Conservation (phyloP, 371 early-diverging fungal species). For the Lichtheimia hyalospora region DNA sequence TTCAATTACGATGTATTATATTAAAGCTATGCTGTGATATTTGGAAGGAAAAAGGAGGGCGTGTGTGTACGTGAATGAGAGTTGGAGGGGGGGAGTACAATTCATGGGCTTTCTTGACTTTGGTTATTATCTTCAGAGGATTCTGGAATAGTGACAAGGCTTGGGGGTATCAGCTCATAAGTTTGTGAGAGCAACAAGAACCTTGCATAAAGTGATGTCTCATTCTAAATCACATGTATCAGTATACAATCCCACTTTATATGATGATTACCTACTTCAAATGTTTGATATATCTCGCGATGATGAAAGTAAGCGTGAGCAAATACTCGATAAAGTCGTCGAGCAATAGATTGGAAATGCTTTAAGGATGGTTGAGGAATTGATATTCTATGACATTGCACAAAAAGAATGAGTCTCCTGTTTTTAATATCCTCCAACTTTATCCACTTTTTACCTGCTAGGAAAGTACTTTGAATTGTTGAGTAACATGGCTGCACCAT, state of each 20-base stretch:
- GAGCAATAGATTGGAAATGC: conserved; percentile 85
- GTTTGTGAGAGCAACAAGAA: conserved; percentile 71
- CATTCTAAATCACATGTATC: conserved; percentile 44
- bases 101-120: too few species aligned
- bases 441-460: conserved; percentile 48
- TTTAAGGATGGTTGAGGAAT: conserved; percentile 75
- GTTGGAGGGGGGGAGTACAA: too few species aligned
- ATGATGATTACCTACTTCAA: conserved; percentile 60
- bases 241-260: background rate
- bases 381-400: conserved; percentile 49
- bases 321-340: conserved; percentile 93
- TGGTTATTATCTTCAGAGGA: too few species aligned
- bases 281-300: conserved; percentile 80
- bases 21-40: too few species aligned
- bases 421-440: background rate
- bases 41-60: too few species aligned
- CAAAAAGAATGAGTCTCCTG: background rate
- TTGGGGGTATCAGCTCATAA: conserved; percentile 62
- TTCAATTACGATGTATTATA: too few species aligned
- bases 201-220: conserved; percentile 76
- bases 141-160: conserved; percentile 67
- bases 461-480: conserved; percentile 81
- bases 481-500: conserved; percentile 81
- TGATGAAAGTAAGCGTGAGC: conserved; percentile 95
- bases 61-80: too few species aligned